phyloP scores from a whole-genome alignment of 495 filamentous ascomycete species.

The Rhizodiscina lignyota region DNA sequence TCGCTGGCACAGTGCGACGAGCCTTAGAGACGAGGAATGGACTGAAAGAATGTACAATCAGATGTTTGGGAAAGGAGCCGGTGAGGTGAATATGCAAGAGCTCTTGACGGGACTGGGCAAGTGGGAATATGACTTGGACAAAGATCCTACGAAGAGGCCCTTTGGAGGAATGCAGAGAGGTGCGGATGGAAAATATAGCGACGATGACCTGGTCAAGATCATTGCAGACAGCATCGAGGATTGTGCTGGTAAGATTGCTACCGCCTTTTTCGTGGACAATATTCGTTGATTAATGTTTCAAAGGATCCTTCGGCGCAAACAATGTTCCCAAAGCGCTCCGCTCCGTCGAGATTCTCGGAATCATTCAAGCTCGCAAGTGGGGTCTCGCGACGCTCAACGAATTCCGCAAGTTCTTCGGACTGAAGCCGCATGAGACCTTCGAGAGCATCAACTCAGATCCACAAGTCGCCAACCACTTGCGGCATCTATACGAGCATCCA shows the following conservation, averaged over 20 bases:
- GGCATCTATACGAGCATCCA: conserved; percentile 39
- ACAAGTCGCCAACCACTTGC: conserved; percentile 30
- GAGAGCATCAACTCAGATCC: conserved; percentile 48
- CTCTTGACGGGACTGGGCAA: conserved; percentile 41
- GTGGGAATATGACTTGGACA: conserved; percentile 39
- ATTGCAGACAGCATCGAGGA: conserved; percentile 50
- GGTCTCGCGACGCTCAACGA: conserved; percentile 43
- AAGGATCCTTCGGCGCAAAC: conserved; percentile 29
- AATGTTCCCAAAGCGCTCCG: conserved; percentile 41
- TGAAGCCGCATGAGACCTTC: conserved; percentile 41
- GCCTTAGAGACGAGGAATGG: conserved; percentile 57
- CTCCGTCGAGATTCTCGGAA: conserved; percentile 42
- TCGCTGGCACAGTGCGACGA: conserved; percentile 67
- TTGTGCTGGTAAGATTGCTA: conserved; percentile 34
- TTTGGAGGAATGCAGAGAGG: conserved; percentile 44
- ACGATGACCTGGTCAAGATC: conserved; percentile 53
- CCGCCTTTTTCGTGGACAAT: background rate
- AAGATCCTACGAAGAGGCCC: conserved; percentile 44
- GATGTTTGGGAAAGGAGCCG: conserved; percentile 44
- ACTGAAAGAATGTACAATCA: conserved; percentile 45
- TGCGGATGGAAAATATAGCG: conserved; percentile 40
- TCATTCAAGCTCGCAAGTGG: conserved; percentile 44
- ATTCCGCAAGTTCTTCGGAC: conserved; percentile 43
- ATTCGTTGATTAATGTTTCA: background rate
- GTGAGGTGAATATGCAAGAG: conserved; percentile 33